A percentile compares a stretch with the other conserved stretches of the same genome.
Evolutionary conservation across 2,329 filamentous ascomycete species (phyloP).

Genomic region (Phyllosticta paracitricarpa): DNA sequence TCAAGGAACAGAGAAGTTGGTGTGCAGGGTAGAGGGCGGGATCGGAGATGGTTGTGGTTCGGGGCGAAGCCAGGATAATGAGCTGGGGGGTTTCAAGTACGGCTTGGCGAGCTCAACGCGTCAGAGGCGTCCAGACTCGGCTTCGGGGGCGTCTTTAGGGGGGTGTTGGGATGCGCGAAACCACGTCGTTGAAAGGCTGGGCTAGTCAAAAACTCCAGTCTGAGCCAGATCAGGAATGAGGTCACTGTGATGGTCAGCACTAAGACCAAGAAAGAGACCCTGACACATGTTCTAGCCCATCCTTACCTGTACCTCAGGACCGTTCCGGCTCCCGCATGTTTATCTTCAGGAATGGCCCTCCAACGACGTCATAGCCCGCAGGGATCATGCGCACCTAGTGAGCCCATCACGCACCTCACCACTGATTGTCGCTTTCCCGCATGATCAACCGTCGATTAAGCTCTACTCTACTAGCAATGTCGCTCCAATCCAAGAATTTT

Average conservation of each 20-base stretch:
- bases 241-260: background rate
- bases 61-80: slow-evolving; percentile 1
- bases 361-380: slow-evolving; percentile 4
- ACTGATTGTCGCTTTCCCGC: background rate
- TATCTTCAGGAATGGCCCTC: background rate
- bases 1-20: background rate
- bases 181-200: background rate
- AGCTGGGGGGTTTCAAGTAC: background rate
- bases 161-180: background rate
- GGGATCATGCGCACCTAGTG: background rate
- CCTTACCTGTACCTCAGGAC: background rate
- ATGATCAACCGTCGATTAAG: background rate
- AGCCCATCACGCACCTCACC: background rate
- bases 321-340: background rate
- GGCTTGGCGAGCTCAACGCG: slow-evolving; percentile 6
- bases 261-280: background rate
- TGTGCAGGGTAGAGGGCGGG: background rate
- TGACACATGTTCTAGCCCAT: background rate
- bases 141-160: background rate
- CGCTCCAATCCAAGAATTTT: background rate
- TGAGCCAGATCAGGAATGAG: background rate
- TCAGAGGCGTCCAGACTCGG: slow-evolving; percentile 5
- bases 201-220: background rate
- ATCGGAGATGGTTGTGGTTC: background rate
- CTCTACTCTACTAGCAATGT: background rate